A percentile compares a stretch with the other conserved stretches of the same genome.
Evolutionary conservation across 2,329 filamentous ascomycete species (phyloP).

Genomic region (Phialocephala sp.): DNA sequence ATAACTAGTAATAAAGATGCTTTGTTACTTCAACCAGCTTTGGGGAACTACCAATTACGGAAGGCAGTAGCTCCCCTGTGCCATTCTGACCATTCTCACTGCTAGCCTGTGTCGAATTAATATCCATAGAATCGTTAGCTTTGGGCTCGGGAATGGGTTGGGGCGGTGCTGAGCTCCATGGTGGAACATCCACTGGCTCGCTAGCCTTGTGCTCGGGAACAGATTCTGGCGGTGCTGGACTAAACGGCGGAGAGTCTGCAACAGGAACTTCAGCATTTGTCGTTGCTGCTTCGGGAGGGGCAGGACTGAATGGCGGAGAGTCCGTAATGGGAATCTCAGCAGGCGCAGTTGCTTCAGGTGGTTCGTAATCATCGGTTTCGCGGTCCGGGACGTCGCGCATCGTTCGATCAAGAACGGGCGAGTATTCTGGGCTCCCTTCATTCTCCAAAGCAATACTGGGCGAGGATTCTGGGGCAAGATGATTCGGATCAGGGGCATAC

Average conservation of each 20-base stretch:
- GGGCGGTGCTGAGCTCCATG: slow-evolving; percentile 49
- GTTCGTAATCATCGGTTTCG: slow-evolving; percentile 61
- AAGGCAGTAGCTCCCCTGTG: slow-evolving; percentile 23
- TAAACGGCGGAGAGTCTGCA: slow-evolving; percentile 48
- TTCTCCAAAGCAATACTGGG: slow-evolving; percentile 25
- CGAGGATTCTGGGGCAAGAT: slow-evolving; percentile 22
- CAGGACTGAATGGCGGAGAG: slow-evolving; percentile 51
- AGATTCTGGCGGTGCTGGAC: slow-evolving; percentile 45
- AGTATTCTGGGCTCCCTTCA: slow-evolving; percentile 34
- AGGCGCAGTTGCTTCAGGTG: slow-evolving; percentile 50
- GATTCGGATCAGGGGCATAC: slow-evolving; percentile 30
- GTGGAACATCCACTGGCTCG: slow-evolving; percentile 45
- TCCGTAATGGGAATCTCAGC: slow-evolving; percentile 30
- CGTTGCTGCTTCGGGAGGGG: slow-evolving; percentile 45
- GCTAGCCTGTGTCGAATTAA: slow-evolving; percentile 39
- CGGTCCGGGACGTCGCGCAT: slow-evolving; percentile 27
- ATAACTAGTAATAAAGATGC: slow-evolving; percentile 24
- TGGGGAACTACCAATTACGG: slow-evolving; percentile 25
- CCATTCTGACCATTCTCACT: slow-evolving; percentile 31
- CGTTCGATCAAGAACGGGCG: slow-evolving; percentile 32
- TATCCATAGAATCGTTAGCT: slow-evolving; percentile 19
- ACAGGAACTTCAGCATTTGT: slow-evolving; percentile 32
- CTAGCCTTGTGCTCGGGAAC: no score
- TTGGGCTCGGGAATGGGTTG: slow-evolving; percentile 35
- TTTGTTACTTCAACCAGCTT: slow-evolving; percentile 38